Percentiles rank a stretch among this genome's conserved stretches.
Conservation (phyloP, 2,329 filamentous ascomycete genomes). For the Sporothrix brunneoviolacea region DNA sequence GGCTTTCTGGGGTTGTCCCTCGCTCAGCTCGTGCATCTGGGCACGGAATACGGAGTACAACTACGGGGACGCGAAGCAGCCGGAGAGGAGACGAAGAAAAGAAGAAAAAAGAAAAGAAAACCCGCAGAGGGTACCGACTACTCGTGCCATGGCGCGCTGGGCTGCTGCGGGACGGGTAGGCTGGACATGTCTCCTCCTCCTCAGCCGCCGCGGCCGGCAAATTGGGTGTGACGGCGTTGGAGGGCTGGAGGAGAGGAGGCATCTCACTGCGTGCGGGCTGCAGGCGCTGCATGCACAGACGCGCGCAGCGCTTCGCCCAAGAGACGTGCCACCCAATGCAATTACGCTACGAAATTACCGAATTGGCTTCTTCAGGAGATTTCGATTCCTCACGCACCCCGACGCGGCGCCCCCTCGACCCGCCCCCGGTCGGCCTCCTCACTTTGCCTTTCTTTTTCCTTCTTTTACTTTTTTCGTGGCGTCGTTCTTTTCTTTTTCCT, state of each 20-base stretch:
- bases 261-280: background rate
- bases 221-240: background rate
- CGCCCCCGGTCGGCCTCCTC: background rate
- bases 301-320: background rate
- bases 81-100: too few species aligned
- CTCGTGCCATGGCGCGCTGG: too few species aligned
- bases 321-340: background rate
- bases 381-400: background rate
- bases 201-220: conserved; percentile 3
- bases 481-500: background rate
- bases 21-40: background rate
- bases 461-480: background rate
- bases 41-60: background rate
- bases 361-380: background rate
- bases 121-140: background rate
- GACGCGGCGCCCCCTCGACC: too few species aligned
- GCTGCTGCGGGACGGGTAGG: too few species aligned
- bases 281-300: too few species aligned
- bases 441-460: background rate
- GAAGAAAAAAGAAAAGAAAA: background rate
- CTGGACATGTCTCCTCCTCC: too few species aligned
- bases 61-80: too few species aligned
- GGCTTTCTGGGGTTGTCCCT: background rate
- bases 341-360: conserved; percentile 1
- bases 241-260: background rate